These are phyloP conservation scores for Brasenia schreberi DNA, from an alignment of 164 flowering plant species.

Conservation along the genomic window DNA sequence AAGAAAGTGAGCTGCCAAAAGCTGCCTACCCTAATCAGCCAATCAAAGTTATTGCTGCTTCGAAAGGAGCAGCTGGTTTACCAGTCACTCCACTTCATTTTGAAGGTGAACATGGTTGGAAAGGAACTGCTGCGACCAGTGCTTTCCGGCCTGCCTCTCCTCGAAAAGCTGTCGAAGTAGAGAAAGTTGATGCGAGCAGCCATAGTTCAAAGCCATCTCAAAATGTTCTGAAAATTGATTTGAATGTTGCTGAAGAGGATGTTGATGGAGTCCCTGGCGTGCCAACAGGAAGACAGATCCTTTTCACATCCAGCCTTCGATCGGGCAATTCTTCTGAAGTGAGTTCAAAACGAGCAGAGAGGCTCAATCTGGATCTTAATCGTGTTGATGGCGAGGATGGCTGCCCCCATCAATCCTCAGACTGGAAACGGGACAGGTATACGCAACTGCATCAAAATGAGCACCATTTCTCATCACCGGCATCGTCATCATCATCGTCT, in stretches of 20 bases:
- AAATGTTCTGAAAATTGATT: constrained; percentile 49
- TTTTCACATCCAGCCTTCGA: constrained; percentile 28
- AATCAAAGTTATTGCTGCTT: constrained; percentile 45
- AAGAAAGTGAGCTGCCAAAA: constrained; percentile 26
- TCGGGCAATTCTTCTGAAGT: constrained; percentile 54
- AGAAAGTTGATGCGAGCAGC: constrained; percentile 10
- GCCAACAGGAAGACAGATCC: constrained; percentile 18
- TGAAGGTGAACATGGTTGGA: constrained; percentile 71
- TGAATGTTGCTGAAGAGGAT: constrained; percentile 53
- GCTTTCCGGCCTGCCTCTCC: constrained; percentile 80
- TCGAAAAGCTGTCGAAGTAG: constrained; percentile 32
- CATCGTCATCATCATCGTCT: constrained; percentile 53
- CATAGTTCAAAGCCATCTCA: constrained; percentile 12
- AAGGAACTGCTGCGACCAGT: constrained; percentile 66
- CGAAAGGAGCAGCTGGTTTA: constrained; percentile 42
- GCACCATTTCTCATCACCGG: constrained; percentile 42
- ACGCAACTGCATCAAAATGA: constrained; percentile 21
- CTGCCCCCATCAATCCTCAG: constrained; percentile 12
- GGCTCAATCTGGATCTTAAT: constrained; percentile 57
- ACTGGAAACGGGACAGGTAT: constrained; percentile 25
- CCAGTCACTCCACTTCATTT: constrained; percentile 49
- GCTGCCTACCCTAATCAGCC: constrained; percentile 12
- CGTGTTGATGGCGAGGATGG: constrained; percentile 43
- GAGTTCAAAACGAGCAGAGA: constrained; percentile 46
- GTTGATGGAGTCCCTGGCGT: constrained; percentile 2